A percentile compares a stretch with the other conserved stretches of the same genome.
These are phyloP conservation scores for Xylaria sp. DNA, from an alignment of 2,329 filamentous ascomycete genomes.

Conservation along the genomic window DNA sequence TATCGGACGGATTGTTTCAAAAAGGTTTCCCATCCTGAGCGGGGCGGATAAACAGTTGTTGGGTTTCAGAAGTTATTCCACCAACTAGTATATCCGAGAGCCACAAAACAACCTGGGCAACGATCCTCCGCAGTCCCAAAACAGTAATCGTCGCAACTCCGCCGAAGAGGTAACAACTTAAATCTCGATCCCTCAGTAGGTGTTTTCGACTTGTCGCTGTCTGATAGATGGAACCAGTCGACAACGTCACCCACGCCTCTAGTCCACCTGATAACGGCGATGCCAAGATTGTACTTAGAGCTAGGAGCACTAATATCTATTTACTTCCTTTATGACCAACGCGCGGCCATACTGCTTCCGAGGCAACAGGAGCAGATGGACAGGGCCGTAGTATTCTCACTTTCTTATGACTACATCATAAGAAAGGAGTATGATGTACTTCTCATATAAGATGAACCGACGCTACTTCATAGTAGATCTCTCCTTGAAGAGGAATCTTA, in stretches of 20 bases:
- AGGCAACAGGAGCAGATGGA: not conserved
- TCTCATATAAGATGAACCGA: conserved; percentile 7
- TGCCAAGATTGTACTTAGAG: not conserved
- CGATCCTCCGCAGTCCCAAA: conserved; percentile 31
- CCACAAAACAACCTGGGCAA: conserved; percentile 20
- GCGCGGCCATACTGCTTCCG: conserved; percentile 22
- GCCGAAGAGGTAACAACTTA: not conserved
- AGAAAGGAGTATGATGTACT: not conserved
- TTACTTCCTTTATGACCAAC: conserved; percentile 3
- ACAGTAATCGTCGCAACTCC: conserved; percentile 21
- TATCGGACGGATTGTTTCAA: conserved; percentile 1
- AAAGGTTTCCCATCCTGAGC: not conserved
- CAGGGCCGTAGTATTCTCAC: not conserved
- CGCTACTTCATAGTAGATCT: not conserved
- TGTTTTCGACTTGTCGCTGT: not conserved
- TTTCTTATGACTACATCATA: not conserved
- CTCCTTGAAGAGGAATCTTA: not conserved
- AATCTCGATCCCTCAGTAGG: not conserved
- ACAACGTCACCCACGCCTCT: not conserved
- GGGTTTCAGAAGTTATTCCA: conserved; percentile 32
- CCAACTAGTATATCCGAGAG: conserved; percentile 33
- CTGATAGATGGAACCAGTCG: conserved; percentile 31
- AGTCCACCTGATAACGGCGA: conserved; percentile 9
- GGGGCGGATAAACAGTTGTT: not conserved
- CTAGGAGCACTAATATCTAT: not conserved